phyloP scores from a whole-genome alignment of 1,284 basidiomycete genomes.

The Xerocomus cyaneibrunnescens region DNA sequence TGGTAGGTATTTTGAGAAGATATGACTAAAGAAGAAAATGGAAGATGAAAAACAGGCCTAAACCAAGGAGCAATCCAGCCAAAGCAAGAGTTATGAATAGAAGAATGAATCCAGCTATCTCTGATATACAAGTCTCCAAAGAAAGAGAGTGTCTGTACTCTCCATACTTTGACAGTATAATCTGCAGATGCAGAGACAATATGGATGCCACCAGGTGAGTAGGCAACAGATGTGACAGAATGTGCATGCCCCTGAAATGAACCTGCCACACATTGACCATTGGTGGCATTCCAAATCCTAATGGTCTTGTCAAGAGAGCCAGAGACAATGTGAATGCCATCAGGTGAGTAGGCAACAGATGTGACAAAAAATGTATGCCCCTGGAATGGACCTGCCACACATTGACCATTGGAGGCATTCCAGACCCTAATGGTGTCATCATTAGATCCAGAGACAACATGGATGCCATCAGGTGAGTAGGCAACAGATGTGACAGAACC shows the following conservation, averaged over 20 bases:
- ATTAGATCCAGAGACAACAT: conserved; percentile 18
- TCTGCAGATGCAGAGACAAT: conserved; percentile 20
- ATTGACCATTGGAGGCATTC: conserved; percentile 16
- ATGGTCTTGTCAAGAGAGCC: conserved; percentile 20
- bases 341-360: conserved; percentile 21
- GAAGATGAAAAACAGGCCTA: conserved; percentile 18
- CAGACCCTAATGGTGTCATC: conserved; percentile 24
- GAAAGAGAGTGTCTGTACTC: neutral
- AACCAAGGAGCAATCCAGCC: conserved; percentile 21
- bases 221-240: conserved; percentile 11
- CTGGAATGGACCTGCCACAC: conserved; percentile 17
- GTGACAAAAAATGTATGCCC: conserved; percentile 13
- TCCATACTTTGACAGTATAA: conserved; percentile 17
- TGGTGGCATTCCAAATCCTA: conserved; percentile 14
- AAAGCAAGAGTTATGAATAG: conserved; percentile 3
- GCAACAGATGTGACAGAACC: conserved; percentile 6
- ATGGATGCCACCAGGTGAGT: conserved; percentile 19
- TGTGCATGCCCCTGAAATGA: conserved; percentile 18
- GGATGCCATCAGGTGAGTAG: conserved; percentile 18
- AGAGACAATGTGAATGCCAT: conserved; percentile 18
- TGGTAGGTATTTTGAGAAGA: neutral
- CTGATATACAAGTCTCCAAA: conserved; percentile 9
- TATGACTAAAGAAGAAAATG: conserved; percentile 16
- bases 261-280: conserved; percentile 16
- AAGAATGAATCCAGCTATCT: conserved; percentile 19